A percentile compares a stretch with the other conserved stretches of the same genome.
Conservation (phyloP, 2,329 filamentous ascomycete genomes). For the Pseudogymnoascus verrucosus region DNA sequence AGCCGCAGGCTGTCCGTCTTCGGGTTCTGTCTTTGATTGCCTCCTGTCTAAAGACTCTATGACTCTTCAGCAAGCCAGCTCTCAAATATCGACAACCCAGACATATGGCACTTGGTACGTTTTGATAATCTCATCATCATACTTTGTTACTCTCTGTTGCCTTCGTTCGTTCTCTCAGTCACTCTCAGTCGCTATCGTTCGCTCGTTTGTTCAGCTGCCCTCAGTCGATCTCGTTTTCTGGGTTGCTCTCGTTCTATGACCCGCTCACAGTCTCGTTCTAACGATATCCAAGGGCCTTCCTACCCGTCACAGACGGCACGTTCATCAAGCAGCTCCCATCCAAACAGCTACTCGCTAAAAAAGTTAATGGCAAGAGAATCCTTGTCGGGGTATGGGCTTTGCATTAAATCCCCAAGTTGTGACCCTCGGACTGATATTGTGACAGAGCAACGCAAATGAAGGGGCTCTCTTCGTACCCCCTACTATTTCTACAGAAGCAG, state of each 20-base stretch:
- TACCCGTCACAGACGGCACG: conserved; percentile 30
- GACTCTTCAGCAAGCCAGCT: conserved; percentile 24
- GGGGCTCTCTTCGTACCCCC: conserved; percentile 31
- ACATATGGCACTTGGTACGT: not conserved
- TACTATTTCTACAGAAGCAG: conserved; percentile 26
- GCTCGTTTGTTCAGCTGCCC: not conserved
- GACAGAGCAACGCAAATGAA: conserved; percentile 33
- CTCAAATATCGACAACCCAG: conserved; percentile 12
- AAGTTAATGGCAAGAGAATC: conserved; percentile 25
- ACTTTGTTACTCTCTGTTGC: not conserved
- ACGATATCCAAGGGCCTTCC: conserved; percentile 23
- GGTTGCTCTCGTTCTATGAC: not conserved
- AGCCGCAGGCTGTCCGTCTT: conserved; percentile 28
- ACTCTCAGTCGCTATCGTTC: too few relatives aligned
- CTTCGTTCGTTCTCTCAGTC: not conserved
- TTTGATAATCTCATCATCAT: not conserved
- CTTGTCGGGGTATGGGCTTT: conserved; percentile 15
- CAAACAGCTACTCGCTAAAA: conserved; percentile 23
- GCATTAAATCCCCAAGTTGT: not conserved
- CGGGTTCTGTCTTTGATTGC: conserved; percentile 16
- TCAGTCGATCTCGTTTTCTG: not conserved
- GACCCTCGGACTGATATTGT: not conserved
- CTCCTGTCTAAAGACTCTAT: conserved; percentile 21
- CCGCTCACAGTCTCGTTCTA: not conserved
- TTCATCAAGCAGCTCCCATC: conserved; percentile 26